Evolutionary conservation across 2,329 filamentous ascomycete genomes (phyloP).

Genomic region (Claviceps quebecensis): DNA sequence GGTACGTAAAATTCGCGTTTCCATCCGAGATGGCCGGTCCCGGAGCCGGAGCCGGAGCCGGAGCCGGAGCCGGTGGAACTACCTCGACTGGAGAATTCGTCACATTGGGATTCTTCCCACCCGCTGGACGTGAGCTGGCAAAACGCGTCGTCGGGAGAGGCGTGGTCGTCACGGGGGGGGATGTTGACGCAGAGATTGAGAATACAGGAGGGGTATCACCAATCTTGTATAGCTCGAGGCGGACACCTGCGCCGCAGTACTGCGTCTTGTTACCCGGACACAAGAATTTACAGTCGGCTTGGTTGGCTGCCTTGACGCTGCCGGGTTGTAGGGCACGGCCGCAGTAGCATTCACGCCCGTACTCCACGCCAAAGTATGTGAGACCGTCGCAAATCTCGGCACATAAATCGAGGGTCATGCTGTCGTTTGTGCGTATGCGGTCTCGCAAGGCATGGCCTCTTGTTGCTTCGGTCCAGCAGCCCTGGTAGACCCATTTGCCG

Average conservation of each 20-base stretch:
- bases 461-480: constrained; percentile 23
- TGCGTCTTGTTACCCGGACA: constrained; percentile 21
- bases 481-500: constrained; percentile 19
- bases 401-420: constrained; percentile 22
- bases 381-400: constrained; percentile 19
- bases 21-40: constrained; percentile 17
- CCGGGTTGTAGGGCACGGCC: constrained; percentile 18
- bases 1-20: constrained; percentile 24
- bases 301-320: constrained; percentile 13
- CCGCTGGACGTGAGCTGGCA: background rate
- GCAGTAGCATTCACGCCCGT: constrained; percentile 25
- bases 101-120: background rate
- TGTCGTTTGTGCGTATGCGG: constrained; percentile 13
- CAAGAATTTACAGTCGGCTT: constrained; percentile 18
- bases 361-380: constrained; percentile 23
- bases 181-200: background rate
- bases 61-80: constrained; percentile 10
- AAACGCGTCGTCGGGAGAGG: background rate
- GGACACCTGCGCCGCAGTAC: constrained; percentile 18
- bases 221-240: constrained; percentile 21
- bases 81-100: constrained; percentile 2
- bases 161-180: background rate
- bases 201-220: constrained; percentile 1
- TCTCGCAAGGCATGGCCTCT: constrained; percentile 17
- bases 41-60: background rate